phyloP scores from a whole-genome alignment of 176 grass and related monocot genomes.

The Dactylis glomerata region DNA sequence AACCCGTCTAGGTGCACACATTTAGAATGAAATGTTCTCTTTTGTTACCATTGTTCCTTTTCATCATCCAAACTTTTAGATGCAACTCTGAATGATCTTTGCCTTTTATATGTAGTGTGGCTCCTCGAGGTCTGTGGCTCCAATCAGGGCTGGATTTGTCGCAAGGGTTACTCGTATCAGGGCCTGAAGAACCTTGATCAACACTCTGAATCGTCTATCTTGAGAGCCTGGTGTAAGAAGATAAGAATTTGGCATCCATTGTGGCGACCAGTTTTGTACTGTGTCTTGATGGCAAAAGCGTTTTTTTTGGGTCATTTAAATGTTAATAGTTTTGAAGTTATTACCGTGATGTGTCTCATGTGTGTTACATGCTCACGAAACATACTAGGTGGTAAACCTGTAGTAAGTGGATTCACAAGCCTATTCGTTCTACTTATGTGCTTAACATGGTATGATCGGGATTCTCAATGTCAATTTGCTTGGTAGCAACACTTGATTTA shows the following conservation, averaged over 20 bases:
- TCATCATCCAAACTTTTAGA: neutral
- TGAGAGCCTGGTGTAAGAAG: neutral
- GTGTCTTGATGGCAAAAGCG: too few relatives aligned
- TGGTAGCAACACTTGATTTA: too few relatives aligned
- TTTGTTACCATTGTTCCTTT: neutral
- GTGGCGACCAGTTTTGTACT: neutral
- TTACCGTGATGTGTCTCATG: too few relatives aligned
- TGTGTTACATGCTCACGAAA: too few relatives aligned
- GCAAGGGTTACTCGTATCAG: conserved; percentile 60
- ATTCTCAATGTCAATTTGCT: too few relatives aligned
- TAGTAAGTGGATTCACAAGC: too few relatives aligned
- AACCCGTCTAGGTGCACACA: neutral
- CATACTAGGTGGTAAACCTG: too few relatives aligned
- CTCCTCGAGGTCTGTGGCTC: conserved; percentile 68
- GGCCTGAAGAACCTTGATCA: conserved; percentile 33
- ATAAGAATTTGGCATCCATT: neutral
- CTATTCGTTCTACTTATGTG: too few relatives aligned
- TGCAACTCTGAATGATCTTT: neutral
- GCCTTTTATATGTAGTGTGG: conserved; percentile 56
- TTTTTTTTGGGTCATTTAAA: neutral
- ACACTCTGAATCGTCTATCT: neutral
- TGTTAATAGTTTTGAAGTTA: too few relatives aligned
- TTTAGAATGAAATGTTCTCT: neutral
- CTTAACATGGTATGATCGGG: too few relatives aligned
- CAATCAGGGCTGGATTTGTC: conserved; percentile 74